Base-by-base conservation (phyloP, 768 basidiomycete genomes). In the Auriculariales sp. region DNA sequence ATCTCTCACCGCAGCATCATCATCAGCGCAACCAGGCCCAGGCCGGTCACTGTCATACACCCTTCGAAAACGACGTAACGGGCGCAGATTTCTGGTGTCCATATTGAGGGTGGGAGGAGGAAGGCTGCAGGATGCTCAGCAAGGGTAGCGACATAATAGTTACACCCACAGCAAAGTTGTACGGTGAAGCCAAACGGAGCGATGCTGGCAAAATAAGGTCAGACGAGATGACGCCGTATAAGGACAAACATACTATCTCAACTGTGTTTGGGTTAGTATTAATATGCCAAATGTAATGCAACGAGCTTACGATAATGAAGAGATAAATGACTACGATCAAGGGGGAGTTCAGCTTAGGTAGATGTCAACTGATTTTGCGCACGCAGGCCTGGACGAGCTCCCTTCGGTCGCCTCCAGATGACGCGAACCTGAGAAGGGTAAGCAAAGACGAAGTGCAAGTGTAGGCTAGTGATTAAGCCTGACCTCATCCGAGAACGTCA, bases 11-110 rank as follows among this genome's bases (percentile, higher is more conserved):
- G 73, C 3, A 78, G 53, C 22, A 77, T 62, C 77, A 80, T 78
- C 76, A 80, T 78, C 15, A 77, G 53, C 3, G 70, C 74, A 1
- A 73, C 71, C 22, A 74, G 60, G 29, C 70, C 66, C 47, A 79
- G 70, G 1, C 72, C 76, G 12, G 73, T 72, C 46, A 74, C 66
- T 0, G 74, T 74, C 63, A 73, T 76, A 24, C 68, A 49, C 0
- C 65, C 65, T 46, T 64, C 65, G 32, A 59, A 66, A 0, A 60
- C 53, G 1, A 67, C 63, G 12, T 62, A 66, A n/a, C 58, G 61
- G 3, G 47, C 1, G 34, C 65, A 61, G 19, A 44, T 44, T 44
- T 44, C 39, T 25, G 39, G 39, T 7, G 39, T 44, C 39, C 39
- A 44, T 4, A 44, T 15, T 7, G 17, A 24, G 12, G 39, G 39